These are phyloP conservation scores for Entelexis sorbosivorans DNA, from an alignment of 1,139 yeast species.

Conservation along the genomic window DNA sequence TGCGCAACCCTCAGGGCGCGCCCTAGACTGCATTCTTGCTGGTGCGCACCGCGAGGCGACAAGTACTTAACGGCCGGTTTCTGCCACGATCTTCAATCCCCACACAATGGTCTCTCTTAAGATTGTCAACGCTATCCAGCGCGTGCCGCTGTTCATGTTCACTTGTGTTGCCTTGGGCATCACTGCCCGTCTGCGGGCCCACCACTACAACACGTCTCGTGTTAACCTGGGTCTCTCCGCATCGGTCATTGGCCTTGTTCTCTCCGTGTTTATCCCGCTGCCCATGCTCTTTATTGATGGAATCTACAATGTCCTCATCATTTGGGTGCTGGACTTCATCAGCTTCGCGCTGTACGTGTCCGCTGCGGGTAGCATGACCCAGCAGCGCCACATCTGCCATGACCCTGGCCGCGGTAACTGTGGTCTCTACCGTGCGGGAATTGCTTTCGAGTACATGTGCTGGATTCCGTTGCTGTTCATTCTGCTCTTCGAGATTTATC, in stretches of 20 bases:
- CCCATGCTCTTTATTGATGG: constrained; percentile 8
- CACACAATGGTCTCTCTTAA: not conserved
- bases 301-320: not conserved
- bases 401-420: constrained; percentile 13
- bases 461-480: constrained; percentile 18
- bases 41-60: not conserved
- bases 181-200: constrained; percentile 17
- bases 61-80: constrained; percentile 2
- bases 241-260: constrained; percentile 13
- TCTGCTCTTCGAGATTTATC: constrained; percentile 13
- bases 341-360: constrained; percentile 16
- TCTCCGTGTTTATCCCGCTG: constrained; percentile 13
- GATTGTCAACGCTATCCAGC: constrained; percentile 9
- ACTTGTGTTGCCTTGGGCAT: constrained; percentile 17
- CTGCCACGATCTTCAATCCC: not conserved
- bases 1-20: constrained; percentile 8
- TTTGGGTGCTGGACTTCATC: constrained; percentile 16
- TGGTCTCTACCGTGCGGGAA: constrained; percentile 15
- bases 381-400: constrained; percentile 16
- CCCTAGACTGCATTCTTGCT: constrained; percentile 8
- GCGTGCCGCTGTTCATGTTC: constrained; percentile 14
- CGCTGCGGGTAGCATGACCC: constrained; percentile 18
- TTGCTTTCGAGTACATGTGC: constrained; percentile 21
- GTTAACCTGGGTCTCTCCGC: constrained; percentile 20
- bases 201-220: constrained; percentile 14